Conservation (phyloP, 805 yeast species). For the Metschnikowia noctiluminum region DNA sequence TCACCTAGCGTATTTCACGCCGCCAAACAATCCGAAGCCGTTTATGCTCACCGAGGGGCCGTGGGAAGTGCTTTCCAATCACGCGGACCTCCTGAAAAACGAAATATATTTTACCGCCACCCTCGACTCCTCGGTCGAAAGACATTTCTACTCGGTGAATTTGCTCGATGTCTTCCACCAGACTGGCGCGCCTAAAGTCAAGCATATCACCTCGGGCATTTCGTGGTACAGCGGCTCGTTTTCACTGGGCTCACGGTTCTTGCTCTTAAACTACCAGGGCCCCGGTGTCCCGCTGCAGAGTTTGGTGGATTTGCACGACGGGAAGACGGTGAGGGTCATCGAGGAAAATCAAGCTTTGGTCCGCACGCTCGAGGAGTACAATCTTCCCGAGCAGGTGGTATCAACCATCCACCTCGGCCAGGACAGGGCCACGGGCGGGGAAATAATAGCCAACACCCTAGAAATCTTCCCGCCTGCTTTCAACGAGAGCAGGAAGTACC, state of each 20-base stretch:
- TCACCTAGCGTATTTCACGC: conserved; percentile 83
- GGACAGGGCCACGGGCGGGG: conserved; percentile 46
- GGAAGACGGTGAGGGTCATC: conserved; percentile 37
- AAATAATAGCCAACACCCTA: conserved; percentile 55
- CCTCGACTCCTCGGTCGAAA: conserved; percentile 71
- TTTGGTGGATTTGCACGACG: conserved; percentile 44
- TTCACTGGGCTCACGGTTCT: conserved; percentile 74
- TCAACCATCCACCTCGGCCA: conserved; percentile 52
- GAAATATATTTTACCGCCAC: conserved; percentile 67
- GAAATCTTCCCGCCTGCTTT: conserved; percentile 80
- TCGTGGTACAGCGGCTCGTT: conserved; percentile 69
- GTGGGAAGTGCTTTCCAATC: conserved; percentile 69
- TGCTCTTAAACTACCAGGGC: conserved; percentile 69
- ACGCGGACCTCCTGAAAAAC: conserved; percentile 42
- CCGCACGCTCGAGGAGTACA: conserved; percentile 39
- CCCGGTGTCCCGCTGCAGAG: conserved; percentile 79
- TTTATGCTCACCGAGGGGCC: conserved; percentile 61
- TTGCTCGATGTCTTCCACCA: conserved; percentile 47
- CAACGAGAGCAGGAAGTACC: conserved; percentile 61
- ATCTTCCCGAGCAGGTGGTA: conserved; percentile 53
- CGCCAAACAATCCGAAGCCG: conserved; percentile 49
- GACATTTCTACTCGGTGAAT: conserved; percentile 74
- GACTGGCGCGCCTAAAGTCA: conserved; percentile 7
- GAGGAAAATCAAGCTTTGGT: conserved; percentile 46
- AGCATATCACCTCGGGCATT: conserved; percentile 40